Base-by-base conservation (phyloP, 306 rosid genomes). In the Oemleria cerasiformis region DNA sequence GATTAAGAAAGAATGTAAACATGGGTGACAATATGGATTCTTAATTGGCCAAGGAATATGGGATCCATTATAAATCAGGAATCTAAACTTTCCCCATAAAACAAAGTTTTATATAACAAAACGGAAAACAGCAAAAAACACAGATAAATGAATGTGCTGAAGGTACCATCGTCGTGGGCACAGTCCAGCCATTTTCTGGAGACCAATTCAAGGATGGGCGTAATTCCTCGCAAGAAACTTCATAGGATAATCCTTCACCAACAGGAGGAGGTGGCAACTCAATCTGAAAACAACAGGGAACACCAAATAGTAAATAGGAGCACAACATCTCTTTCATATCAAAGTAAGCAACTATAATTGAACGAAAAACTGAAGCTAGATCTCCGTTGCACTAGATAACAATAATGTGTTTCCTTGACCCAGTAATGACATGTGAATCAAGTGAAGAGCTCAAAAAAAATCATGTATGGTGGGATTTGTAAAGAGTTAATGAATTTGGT, bases 141-240 rank as follows among this genome's bases (percentile, higher is more conserved):
- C 4, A 61, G 63, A 72, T 63, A 76, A 13, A 62, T 66, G 68
- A 58, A 49, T 7, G 14, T 34, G 49, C 19, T 41, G 25, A 11
- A 83, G 64, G 47, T 62, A 88, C 97, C 91, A 5, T 59, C 49
- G 85, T 77, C 68, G 62, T 66, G 51, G 89, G 86, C 75, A 90
- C 89, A 9, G 79, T 84, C 98, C 98, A 93, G 73, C 97, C 94
- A 69, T 71, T 49, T 78, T 77, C 78, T 1, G 76, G 85, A 76
- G 82, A 79, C 98, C 98, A 93, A 62, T 81, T 79, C 73, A 93
- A 84, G 57, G 91, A 75, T 42, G 98, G 93, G 70, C 98, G 98
- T 47, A 92, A 77, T 77, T 93, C 98, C 82, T 82, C 78, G 77
- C 50, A 60, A 54, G 36, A 78, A 71, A 73, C 96, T 59, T 72